A percentile compares a stretch with the other conserved stretches of the same genome.
Conservation (phyloP, 768 basidiomycete species). For the Xerocomellus chrysenteron region DNA sequence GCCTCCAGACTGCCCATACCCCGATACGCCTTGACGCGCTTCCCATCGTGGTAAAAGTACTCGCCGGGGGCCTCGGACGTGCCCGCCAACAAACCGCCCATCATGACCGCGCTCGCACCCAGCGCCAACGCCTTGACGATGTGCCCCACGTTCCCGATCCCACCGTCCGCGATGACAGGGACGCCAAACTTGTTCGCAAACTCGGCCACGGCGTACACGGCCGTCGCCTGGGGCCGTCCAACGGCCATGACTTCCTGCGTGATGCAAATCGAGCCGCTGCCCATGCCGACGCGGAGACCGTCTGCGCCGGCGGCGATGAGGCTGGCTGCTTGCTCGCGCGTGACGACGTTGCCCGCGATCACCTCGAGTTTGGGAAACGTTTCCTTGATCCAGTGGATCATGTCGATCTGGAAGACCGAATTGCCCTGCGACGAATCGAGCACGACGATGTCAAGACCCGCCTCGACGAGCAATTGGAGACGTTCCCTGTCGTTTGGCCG, state of each 20-base stretch:
- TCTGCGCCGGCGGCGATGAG: conserved; percentile 96
- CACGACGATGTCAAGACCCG: conserved; percentile 92
- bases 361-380: conserved; percentile 87
- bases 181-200: conserved; percentile 92
- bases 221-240: conserved; percentile 95
- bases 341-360: conserved; percentile 97
- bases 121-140: conserved; percentile 95
- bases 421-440: conserved; percentile 98
- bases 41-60: conserved; percentile 99
- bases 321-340: conserved; percentile 92
- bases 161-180: conserved; percentile 96
- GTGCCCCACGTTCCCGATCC: conserved; percentile 93
- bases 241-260: conserved; percentile 99
- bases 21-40: conserved; percentile 97
- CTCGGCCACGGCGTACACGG: conserved; percentile 96
- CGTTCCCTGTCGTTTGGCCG: conserved; percentile 86
- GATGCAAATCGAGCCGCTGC: conserved; percentile 97
- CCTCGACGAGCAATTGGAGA: conserved; percentile 82
- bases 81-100: conserved; percentile 94
- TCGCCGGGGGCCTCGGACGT: conserved; percentile 97
- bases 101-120: conserved; percentile 97
- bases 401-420: conserved; percentile 89
- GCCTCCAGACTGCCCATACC: conserved; percentile 98
- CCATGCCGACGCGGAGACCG: conserved; percentile 96
- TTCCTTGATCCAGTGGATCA: conserved; percentile 90